Evolutionary conservation across 2,329 filamentous ascomycete species (phyloP).

Genomic region (Rosellinia necatrix): DNA sequence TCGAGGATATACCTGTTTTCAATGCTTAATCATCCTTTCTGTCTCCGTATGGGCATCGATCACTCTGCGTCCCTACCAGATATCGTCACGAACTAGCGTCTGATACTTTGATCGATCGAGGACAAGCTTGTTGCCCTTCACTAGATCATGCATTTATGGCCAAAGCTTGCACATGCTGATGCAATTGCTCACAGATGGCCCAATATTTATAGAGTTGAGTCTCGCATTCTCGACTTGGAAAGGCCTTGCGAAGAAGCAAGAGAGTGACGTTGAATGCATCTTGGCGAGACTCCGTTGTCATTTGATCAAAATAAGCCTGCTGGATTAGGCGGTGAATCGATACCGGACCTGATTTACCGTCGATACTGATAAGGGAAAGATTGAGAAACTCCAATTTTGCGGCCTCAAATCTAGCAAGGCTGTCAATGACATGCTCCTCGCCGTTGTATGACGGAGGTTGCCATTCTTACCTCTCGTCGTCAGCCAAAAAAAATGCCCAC

Average conservation of each 20-base stretch:
- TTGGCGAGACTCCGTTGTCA: not conserved
- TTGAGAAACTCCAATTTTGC: not conserved
- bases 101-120: not conserved
- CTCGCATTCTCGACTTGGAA: not conserved
- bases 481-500: not conserved
- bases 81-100: not conserved
- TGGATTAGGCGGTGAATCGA: constrained; percentile 2
- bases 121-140: not conserved
- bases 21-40: not conserved
- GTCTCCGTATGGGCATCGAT: not conserved
- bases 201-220: not conserved
- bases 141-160: not conserved
- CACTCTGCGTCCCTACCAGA: not conserved
- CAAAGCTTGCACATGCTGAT: not conserved
- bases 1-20: not conserved
- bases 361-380: constrained; percentile 1
- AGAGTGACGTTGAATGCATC: not conserved
- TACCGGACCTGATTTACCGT: not conserved
- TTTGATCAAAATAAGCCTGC: constrained; percentile 1
- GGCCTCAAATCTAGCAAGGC: not conserved
- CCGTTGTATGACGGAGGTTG: not conserved
- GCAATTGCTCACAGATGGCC: not conserved
- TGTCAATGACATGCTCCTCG: not conserved
- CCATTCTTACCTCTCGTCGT: not conserved
- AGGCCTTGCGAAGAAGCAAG: not conserved